A percentile compares a stretch with the other conserved stretches of the same genome.
Evolutionary conservation across 176 grass and related monocot species (phyloP).

Genomic region (Aegilops tauschii): DNA sequence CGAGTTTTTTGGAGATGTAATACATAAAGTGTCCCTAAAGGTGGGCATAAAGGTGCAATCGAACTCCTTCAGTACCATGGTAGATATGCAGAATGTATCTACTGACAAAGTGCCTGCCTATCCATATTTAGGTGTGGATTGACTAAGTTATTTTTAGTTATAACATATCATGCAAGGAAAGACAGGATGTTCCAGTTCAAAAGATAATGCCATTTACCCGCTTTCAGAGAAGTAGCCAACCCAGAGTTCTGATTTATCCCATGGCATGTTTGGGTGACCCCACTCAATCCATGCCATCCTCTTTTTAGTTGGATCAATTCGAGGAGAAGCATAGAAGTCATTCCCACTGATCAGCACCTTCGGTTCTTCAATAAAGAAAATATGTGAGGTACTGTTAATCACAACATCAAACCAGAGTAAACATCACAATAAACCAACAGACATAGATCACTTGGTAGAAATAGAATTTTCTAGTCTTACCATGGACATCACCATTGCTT

Average conservation of each 20-base stretch:
- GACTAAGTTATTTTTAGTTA: conserved; percentile 5
- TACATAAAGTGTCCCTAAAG: not conserved
- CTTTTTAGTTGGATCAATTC: conserved; percentile 69
- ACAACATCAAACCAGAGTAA: conserved; percentile 12
- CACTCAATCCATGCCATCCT: conserved; percentile 92
- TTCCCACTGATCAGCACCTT: conserved; percentile 72
- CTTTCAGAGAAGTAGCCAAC: conserved; percentile 78
- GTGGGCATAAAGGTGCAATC: not conserved
- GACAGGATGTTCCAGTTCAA: not conserved
- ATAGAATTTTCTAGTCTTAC: conserved; percentile 43
- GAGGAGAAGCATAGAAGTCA: conserved; percentile 95
- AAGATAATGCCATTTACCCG: conserved; percentile 52
- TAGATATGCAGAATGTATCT: not conserved
- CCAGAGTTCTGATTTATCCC: conserved; percentile 97
- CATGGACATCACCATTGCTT: conserved; percentile 34
- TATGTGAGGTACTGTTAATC: conserved; percentile 8
- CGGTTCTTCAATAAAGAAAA: conserved; percentile 65
- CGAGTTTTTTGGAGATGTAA: not conserved
- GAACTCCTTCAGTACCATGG: not conserved
- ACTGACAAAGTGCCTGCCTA: not conserved
- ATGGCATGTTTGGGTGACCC: conserved; percentile 90
- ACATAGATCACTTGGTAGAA: not conserved
- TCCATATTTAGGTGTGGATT: not conserved
- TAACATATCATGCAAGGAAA: not conserved
- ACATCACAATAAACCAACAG: conserved; percentile 28